Conservation (phyloP, 2,329 filamentous ascomycete species). For the Botrytis fabae region DNA sequence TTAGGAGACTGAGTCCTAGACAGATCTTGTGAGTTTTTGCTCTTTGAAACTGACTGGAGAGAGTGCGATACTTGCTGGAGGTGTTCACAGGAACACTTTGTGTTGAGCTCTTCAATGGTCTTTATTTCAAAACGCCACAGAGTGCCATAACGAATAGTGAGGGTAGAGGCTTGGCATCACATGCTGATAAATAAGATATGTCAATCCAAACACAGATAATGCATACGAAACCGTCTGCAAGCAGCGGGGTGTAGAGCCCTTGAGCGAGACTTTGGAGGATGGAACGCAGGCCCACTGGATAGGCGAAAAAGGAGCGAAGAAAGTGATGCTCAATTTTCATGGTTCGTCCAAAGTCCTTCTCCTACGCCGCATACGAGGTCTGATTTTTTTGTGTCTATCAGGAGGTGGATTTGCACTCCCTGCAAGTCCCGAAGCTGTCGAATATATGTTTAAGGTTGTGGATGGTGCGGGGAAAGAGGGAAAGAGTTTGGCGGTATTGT, state of each 20-base stretch:
- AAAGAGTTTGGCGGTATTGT: conserved; percentile 50
- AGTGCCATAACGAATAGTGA: neutral
- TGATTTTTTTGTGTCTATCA: conserved; percentile 31
- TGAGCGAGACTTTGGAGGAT: conserved; percentile 37
- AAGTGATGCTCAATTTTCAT: conserved; percentile 50
- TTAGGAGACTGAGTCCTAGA: conserved; percentile 25
- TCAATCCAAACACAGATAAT: conserved; percentile 31
- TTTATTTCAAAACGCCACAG: neutral
- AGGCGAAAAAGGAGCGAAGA: conserved; percentile 43
- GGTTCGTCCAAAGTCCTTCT: conserved; percentile 36
- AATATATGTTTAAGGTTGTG: conserved; percentile 41
- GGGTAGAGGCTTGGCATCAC: neutral
- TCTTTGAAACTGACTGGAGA: neutral
- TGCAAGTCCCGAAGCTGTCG: conserved; percentile 48
- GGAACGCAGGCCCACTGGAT: conserved; percentile 51
- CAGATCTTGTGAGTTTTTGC: conserved; percentile 32
- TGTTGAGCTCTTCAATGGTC: neutral
- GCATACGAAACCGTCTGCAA: conserved; percentile 35
- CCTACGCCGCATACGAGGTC: neutral
- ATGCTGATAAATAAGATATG: conserved; percentile 27
- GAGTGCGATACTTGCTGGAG: neutral
- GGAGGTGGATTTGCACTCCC: conserved; percentile 58
- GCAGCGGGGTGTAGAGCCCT: conserved; percentile 27
- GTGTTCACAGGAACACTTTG: neutral
- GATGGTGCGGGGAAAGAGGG: conserved; percentile 42